A percentile compares a stretch with the other conserved stretches of the same genome.
These are phyloP conservation scores for Yamagishiella unicocca DNA, from an alignment of 139 green algal species.

Conservation along the genomic window DNA sequence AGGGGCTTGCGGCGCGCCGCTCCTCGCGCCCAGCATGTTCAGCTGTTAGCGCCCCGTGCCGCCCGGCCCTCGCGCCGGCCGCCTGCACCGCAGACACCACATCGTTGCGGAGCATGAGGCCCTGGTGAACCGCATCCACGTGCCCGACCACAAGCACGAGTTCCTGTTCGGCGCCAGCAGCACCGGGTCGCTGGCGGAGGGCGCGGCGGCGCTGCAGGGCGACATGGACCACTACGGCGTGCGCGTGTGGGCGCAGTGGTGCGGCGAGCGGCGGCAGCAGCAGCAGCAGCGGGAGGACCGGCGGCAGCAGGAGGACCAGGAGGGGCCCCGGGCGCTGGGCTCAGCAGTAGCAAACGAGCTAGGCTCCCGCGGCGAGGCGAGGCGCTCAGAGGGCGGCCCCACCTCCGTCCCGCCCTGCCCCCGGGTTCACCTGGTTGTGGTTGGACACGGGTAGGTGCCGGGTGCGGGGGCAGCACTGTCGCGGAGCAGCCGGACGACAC, in stretches of 20 bases:
- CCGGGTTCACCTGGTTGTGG: constrained; percentile 32
- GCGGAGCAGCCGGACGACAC: too few relatives aligned
- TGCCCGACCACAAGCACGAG: constrained; percentile 54
- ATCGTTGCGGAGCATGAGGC: constrained; percentile 48
- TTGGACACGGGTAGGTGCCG: constrained; percentile 47
- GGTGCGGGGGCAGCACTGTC: too few relatives aligned
- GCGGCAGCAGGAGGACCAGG: background rate
- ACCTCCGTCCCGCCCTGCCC: background rate
- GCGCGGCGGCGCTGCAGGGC: constrained; percentile 19
- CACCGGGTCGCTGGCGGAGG: constrained; percentile 4
- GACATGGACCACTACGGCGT: constrained; percentile 32
- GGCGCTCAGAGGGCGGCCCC: too few relatives aligned
- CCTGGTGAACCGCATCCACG: constrained; percentile 41
- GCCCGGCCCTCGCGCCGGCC: background rate
- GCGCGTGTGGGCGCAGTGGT: background rate
- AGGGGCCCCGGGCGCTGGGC: too few relatives aligned
- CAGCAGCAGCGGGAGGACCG: background rate
- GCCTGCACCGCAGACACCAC: constrained; percentile 40
- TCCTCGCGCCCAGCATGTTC: background rate
- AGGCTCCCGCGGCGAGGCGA: too few relatives aligned
- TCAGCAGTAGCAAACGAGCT: too few relatives aligned
- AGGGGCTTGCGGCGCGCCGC: background rate
- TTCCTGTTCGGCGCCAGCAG: constrained; percentile 45
- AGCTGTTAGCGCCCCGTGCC: background rate
- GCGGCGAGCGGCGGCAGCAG: background rate